Percentiles rank a stretch among this genome's conserved stretches.
phyloP scores from a whole-genome alignment of 495 filamentous ascomycete genomes.

The Extremus antarcticus region DNA sequence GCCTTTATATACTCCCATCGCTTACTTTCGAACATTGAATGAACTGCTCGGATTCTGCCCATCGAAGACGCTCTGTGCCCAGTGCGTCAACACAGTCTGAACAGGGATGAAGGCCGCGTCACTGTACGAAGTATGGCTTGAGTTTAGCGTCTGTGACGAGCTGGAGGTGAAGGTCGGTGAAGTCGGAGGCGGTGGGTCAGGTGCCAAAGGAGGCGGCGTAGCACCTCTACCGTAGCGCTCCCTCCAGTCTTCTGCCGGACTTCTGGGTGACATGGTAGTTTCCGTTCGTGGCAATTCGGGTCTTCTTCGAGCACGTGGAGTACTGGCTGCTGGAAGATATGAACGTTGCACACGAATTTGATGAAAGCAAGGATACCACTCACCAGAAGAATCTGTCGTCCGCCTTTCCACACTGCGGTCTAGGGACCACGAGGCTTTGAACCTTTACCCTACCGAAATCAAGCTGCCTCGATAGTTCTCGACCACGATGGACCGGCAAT shows the following conservation, averaged over 20 bases:
- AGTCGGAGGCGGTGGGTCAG: slow-evolving; percentile 22
- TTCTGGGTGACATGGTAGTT: slow-evolving; percentile 3
- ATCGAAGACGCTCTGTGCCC: slow-evolving; percentile 42
- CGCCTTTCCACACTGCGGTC: background rate
- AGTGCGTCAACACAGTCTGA: slow-evolving; percentile 31
- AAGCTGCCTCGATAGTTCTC: background rate
- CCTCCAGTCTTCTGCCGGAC: background rate
- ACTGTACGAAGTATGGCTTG: slow-evolving; percentile 23
- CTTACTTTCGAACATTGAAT: slow-evolving; percentile 20
- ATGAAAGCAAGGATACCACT: background rate
- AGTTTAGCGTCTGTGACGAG: slow-evolving; percentile 14
- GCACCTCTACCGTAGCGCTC: background rate
- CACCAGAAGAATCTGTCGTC: background rate
- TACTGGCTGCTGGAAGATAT: background rate
- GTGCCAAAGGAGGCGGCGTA: slow-evolving; percentile 16
- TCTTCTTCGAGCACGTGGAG: background rate
- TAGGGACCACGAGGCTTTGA: no score
- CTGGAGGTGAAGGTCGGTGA: slow-evolving; percentile 25
- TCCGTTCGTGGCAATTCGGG: slow-evolving; percentile 1
- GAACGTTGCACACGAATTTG: no score
- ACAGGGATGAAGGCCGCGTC: background rate
- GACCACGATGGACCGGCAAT: background rate
- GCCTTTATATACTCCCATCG: slow-evolving; percentile 20
- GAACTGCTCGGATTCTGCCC: slow-evolving; percentile 31
- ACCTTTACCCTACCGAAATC: background rate